Conservation (phyloP, 2,329 filamentous ascomycete genomes). For the Sphaerulina vaccinii region DNA sequence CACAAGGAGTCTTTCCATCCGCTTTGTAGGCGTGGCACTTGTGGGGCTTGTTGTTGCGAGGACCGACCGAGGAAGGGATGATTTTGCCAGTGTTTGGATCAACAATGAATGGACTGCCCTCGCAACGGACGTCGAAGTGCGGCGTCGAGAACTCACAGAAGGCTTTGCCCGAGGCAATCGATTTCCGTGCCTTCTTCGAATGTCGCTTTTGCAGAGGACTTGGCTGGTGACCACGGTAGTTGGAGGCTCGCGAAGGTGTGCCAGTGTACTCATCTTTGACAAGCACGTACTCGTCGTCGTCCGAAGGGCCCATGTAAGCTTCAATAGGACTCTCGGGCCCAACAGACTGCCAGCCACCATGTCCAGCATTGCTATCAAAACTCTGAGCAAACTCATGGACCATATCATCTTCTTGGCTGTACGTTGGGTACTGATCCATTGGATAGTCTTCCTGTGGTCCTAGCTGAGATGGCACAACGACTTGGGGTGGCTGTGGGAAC, state of each 20-base stretch:
- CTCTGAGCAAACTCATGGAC: conserved; percentile 14
- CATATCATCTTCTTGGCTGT: conserved; percentile 14
- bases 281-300: conserved; percentile 28
- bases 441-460: conserved; percentile 25
- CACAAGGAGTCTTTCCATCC: conserved; percentile 21
- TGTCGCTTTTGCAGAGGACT: neutral
- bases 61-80: neutral
- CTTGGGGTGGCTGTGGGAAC: conserved; percentile 14
- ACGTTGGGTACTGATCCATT: conserved; percentile 20
- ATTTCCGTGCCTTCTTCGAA: conserved; percentile 20
- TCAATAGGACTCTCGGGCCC: conserved; percentile 20
- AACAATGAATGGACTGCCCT: conserved; percentile 12
- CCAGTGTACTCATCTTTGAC: conserved; percentile 19
- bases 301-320: conserved; percentile 24
- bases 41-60: conserved; percentile 19
- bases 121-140: conserved; percentile 13
- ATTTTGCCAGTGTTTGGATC: neutral
- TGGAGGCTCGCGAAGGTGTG: neutral
- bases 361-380: conserved; percentile 21
- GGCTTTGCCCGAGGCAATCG: conserved; percentile 7
- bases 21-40: conserved; percentile 18
- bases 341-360: conserved; percentile 17
- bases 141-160: conserved; percentile 11
- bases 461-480: conserved; percentile 31
- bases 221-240: neutral